Evolutionary conservation across 2,329 filamentous ascomycete species (phyloP), one percentile per base, ranked within the genome.

Genomic region (Epichloe gansuensis): DNA sequence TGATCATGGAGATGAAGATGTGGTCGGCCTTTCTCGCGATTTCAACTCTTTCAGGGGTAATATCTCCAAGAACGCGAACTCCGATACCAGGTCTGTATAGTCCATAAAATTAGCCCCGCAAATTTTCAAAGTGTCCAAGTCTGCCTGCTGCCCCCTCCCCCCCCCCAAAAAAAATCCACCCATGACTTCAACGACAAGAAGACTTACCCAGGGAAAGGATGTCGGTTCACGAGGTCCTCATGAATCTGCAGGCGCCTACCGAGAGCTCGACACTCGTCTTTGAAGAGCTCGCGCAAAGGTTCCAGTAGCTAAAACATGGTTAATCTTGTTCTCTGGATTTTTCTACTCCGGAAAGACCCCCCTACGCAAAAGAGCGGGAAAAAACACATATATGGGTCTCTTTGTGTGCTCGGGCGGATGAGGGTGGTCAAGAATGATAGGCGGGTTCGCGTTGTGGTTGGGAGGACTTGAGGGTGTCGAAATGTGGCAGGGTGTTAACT

Each of bases 41-140:
- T 51, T 81, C 80, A 15, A 95, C 84, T 42, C 85, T 80, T 64
- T 90, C 85, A 2, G 75, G 76, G 1, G 87, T 95, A 13, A 95
- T 82, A 59, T 94, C 89, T 39, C 90, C 90, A 1, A 95, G 73
- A 55, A 95, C 84, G 50, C 87, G 78, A 58, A 93, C 86, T 15
- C 79, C 88, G 55, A 94, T 81, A 49, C 70, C 77, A 21, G 47
- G 47, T 9, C 45, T 47, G 21, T n/a, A 11, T 25, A 0, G 74
- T 84, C 41, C 85, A 53, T 23, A 49, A 49, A 39, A 53, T 54
- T 27, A 52, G 44, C 13, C 6, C 31, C 4, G 47, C 17, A 2
- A 21, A 21, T 21, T 21, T 21, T 21, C 17, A 21, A 21, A 21
- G 17, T 21, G 17, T 21, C 17, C 17, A 21, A 21, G 17, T 21